Percentiles rank a stretch among this genome's conserved stretches.
Evolutionary conservation across 225 moss, liverwort and hornwort genomes (phyloP).

Genomic region (Ulota crispa): DNA sequence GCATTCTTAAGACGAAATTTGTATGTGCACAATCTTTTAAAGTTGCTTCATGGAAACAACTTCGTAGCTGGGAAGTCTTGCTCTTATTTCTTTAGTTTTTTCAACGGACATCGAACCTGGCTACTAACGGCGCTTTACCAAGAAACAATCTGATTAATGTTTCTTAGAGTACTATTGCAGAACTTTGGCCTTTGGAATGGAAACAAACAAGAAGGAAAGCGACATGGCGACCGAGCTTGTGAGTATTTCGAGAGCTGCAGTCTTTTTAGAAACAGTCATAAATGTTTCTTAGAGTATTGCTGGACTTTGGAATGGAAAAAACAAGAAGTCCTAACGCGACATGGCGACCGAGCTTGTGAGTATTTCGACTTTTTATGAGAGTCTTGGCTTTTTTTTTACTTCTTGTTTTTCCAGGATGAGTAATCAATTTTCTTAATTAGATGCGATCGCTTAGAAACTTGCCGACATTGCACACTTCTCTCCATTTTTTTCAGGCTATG

Average conservation of each 20-base stretch:
- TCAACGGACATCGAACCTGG: background rate
- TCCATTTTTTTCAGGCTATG: background rate
- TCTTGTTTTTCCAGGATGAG: background rate
- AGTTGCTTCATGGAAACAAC: background rate
- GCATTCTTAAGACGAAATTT: background rate
- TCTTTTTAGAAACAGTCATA: too few relatives aligned
- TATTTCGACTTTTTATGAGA: background rate
- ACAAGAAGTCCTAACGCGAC: background rate
- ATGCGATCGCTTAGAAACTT: background rate
- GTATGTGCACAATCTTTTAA: background rate
- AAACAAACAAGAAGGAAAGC: background rate
- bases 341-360: background rate
- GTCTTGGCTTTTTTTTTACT: background rate
- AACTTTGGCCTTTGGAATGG: background rate
- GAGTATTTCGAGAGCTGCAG: background rate
- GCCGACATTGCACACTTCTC: background rate
- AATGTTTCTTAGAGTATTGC: background rate
- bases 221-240: background rate
- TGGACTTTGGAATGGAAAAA: background rate
- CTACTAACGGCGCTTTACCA: too few relatives aligned
- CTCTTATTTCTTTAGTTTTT: background rate
- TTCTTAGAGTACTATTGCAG: background rate
- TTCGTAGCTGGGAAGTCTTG: background rate
- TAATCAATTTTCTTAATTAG: background rate
- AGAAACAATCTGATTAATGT: too few relatives aligned